phyloP scores from a whole-genome alignment of 495 filamentous ascomycete species.

The Xylaria bambusicola region DNA sequence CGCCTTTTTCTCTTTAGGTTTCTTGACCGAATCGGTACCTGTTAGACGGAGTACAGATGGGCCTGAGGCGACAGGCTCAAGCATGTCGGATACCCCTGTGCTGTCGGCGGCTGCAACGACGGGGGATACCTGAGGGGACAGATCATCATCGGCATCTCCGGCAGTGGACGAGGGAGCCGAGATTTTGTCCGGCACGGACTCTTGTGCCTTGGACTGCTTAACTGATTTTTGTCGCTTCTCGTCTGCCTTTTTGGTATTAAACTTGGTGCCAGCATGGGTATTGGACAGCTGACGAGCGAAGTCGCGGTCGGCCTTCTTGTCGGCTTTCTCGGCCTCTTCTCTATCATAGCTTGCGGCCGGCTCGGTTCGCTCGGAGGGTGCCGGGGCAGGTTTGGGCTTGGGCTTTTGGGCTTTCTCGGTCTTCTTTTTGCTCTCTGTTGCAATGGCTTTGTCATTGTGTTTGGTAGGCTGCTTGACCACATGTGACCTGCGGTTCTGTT shows the following conservation, averaged over 20 bases:
- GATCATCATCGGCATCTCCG: conserved; percentile 81
- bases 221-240: conserved; percentile 63
- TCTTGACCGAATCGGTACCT: conserved; percentile 57
- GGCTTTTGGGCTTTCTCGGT: conserved; percentile 30
- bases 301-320: conserved; percentile 66
- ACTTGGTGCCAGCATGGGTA: conserved; percentile 63
- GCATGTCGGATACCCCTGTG: conserved; percentile 81
- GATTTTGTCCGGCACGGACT: conserved; percentile 42
- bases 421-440: conserved; percentile 32
- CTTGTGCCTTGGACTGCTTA: conserved; percentile 55
- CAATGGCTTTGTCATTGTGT: conserved; percentile 34
- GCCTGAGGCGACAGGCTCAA: conserved; percentile 67
- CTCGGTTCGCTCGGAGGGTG: conserved; percentile 22
- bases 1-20: conserved; percentile 65
- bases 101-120: conserved; percentile 52
- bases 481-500: conserved; percentile 38
- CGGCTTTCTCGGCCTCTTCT: conserved; percentile 32
- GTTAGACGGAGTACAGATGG: conserved; percentile 79
- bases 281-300: conserved; percentile 71
- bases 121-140: conserved; percentile 65
- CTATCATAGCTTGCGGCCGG: conserved; percentile 23
- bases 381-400: conserved; percentile 33
- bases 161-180: conserved; percentile 70
- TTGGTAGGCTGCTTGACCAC: conserved; percentile 34
- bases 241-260: conserved; percentile 55